Conservation (phyloP, 352 stramenopile species). For the Peronospora tabacina region DNA sequence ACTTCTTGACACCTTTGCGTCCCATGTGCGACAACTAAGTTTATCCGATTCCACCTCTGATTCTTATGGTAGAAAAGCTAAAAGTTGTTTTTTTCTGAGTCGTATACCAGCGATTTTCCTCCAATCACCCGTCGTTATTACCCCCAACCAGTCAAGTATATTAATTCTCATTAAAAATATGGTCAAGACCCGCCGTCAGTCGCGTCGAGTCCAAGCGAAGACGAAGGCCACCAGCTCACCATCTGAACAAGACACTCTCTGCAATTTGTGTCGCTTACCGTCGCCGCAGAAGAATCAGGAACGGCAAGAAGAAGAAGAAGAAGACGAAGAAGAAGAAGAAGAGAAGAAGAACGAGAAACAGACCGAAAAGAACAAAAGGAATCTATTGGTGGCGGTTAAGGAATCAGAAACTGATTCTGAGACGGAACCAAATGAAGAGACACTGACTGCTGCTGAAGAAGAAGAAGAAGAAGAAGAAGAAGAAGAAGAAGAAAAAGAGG, state of each 20-base stretch:
- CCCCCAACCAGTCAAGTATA: slow-evolving; percentile 16
- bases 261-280: slow-evolving; percentile 7
- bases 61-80: too few relatives aligned
- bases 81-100: too few relatives aligned
- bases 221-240: slow-evolving; percentile 5
- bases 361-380: background rate
- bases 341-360: background rate
- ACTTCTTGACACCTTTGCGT: slow-evolving; percentile 24
- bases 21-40: slow-evolving; percentile 5
- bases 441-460: background rate
- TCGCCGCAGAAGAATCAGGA: slow-evolving; percentile 17
- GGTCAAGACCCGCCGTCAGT: slow-evolving; percentile 57
- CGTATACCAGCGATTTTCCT: background rate
- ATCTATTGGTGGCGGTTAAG: background rate
- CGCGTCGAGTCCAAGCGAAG: slow-evolving; percentile 53
- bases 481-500: slow-evolving; percentile 34
- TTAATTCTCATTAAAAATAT: slow-evolving; percentile 21
- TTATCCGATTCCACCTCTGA: slow-evolving; percentile 3
- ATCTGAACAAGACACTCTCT: background rate
- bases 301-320: slow-evolving; percentile 1
- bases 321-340: background rate
- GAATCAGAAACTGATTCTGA: slow-evolving; percentile 10
- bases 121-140: slow-evolving; percentile 4
- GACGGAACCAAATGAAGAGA: background rate
- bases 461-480: slow-evolving; percentile 14